A percentile compares a stretch with the other conserved stretches of the same genome.
Conservation (phyloP, 2,329 filamentous ascomycete species). For the Xylariales sp. region DNA sequence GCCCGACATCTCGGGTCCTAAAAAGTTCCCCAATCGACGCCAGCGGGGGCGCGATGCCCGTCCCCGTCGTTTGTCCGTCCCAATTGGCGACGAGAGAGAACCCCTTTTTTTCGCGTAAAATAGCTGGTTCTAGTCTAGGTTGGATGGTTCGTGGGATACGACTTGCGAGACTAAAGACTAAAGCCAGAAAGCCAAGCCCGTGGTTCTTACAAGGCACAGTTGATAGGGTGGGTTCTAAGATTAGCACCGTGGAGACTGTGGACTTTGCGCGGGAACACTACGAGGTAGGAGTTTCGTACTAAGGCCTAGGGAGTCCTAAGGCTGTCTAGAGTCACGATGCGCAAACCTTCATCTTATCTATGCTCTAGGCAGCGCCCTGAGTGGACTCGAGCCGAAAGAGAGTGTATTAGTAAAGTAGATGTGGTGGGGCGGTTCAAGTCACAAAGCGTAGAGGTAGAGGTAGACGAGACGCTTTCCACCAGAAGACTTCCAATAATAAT, state of each 20-base stretch:
- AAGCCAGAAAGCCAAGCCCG: slow-evolving; percentile 10
- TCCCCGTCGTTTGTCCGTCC: slow-evolving; percentile 7
- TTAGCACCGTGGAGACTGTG: slow-evolving; percentile 17
- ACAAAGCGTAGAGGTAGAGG: neutral
- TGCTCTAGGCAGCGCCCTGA: neutral
- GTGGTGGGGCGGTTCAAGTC: slow-evolving; percentile 2
- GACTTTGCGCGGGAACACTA: slow-evolving; percentile 11
- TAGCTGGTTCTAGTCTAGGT: slow-evolving; percentile 13
- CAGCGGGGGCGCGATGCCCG: neutral
- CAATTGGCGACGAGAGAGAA: neutral
- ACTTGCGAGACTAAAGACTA: neutral
- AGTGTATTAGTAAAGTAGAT: too few species aligned
- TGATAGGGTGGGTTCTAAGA: slow-evolving; percentile 6
- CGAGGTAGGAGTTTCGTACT: neutral
- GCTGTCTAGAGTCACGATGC: slow-evolving; percentile 12
- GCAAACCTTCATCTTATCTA: slow-evolving; percentile 9
- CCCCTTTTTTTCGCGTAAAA: slow-evolving; percentile 6
- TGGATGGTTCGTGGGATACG: slow-evolving; percentile 1
- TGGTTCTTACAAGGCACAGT: slow-evolving; percentile 9
- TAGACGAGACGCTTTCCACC: neutral
- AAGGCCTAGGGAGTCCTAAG: neutral
- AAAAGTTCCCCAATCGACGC: too few species aligned
- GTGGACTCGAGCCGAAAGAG: too few species aligned
- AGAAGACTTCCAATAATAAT: neutral
- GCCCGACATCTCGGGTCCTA: slow-evolving; percentile 1